These are phyloP conservation scores for Pseudopyricularia cyperi DNA, from an alignment of 2,329 filamentous ascomycete species.

Conservation along the genomic window DNA sequence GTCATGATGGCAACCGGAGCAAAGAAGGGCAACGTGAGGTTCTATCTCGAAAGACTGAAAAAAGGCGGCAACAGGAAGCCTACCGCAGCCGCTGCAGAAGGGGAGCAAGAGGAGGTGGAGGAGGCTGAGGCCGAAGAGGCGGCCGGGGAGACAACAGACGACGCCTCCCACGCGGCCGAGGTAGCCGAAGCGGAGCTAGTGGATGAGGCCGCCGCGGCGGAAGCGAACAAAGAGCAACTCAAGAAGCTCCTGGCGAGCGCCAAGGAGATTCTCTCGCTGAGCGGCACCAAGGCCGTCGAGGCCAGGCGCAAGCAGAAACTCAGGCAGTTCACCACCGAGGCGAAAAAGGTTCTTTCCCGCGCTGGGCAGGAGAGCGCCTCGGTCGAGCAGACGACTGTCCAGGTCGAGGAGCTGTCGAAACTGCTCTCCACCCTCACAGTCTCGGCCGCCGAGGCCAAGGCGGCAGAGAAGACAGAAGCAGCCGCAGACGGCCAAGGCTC, in stretches of 20 bases:
- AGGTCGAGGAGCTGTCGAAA: constrained; percentile 40
- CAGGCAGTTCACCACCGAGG: constrained; percentile 54
- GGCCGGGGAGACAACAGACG: constrained; percentile 14
- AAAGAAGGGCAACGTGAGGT: constrained; percentile 36
- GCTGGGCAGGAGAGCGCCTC: constrained; percentile 25
- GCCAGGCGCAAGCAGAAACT: constrained; percentile 66
- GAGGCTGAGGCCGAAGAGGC: constrained; percentile 9
- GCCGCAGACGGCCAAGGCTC: background rate
- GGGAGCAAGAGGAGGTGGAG: constrained; percentile 14
- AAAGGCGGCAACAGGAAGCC: constrained; percentile 7
- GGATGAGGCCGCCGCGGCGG: constrained; percentile 7
- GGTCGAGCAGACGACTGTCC: constrained; percentile 28
- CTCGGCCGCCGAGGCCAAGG: constrained; percentile 9
- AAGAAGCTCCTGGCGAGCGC: constrained; percentile 36
- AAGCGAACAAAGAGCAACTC: background rate
- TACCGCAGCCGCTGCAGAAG: constrained; percentile 10
- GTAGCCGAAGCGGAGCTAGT: constrained; percentile 10
- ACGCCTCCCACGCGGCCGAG: constrained; percentile 12
- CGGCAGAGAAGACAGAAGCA: constrained; percentile 18
- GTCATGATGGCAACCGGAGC: constrained; percentile 81
- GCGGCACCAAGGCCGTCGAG: background rate
- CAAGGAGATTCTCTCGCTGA: constrained; percentile 11
- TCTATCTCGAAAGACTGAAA: constrained; percentile 7
- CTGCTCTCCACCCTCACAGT: constrained; percentile 29
- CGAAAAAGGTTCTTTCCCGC: constrained; percentile 49